Evolutionary conservation across 495 filamentous ascomycete genomes (phyloP).

Genomic region (Diplogelasinospora grovesii): DNA sequence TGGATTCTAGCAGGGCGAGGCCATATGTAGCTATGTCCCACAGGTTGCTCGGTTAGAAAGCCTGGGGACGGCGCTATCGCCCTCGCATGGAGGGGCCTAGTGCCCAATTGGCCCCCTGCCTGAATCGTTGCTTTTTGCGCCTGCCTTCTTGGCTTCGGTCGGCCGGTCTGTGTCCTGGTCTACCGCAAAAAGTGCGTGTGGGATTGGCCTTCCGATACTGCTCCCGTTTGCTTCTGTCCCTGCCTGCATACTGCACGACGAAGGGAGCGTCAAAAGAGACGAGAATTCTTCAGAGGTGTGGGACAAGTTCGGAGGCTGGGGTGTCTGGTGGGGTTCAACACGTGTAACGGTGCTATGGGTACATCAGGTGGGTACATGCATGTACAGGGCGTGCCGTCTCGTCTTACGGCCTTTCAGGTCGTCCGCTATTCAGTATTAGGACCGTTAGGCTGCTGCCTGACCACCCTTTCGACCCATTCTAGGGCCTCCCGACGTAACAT

Average conservation of each 20-base stretch:
- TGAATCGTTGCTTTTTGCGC: not conserved
- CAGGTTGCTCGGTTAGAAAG: too few relatives aligned
- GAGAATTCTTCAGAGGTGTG: not conserved
- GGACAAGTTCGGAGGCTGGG: slow-evolving; percentile 5
- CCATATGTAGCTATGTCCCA: slow-evolving; percentile 1
- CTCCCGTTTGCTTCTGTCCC: not conserved
- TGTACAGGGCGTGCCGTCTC: slow-evolving; percentile 6
- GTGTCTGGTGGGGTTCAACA: slow-evolving; percentile 14
- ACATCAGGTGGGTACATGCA: slow-evolving; percentile 1
- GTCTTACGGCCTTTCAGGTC: not conserved
- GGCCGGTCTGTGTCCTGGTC: too few relatives aligned
- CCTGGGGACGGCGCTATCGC: not conserved
- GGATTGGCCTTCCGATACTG: too few relatives aligned
- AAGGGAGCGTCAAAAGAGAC: not conserved
- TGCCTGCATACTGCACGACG: slow-evolving; percentile 1
- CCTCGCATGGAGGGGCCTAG: not conserved
- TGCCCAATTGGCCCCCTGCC: not conserved
- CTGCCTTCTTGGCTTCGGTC: too few relatives aligned
- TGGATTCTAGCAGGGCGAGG: slow-evolving; percentile 3
- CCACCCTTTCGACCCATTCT: not conserved
- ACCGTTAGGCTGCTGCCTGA: slow-evolving; percentile 2
- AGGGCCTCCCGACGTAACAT: not conserved
- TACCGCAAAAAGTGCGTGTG: too few relatives aligned
- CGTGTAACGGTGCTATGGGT: slow-evolving; percentile 18
- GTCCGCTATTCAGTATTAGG: not conserved